phyloP scores from a whole-genome alignment of 208 protist genomes.

The Histomonas meleagridis region DNA sequence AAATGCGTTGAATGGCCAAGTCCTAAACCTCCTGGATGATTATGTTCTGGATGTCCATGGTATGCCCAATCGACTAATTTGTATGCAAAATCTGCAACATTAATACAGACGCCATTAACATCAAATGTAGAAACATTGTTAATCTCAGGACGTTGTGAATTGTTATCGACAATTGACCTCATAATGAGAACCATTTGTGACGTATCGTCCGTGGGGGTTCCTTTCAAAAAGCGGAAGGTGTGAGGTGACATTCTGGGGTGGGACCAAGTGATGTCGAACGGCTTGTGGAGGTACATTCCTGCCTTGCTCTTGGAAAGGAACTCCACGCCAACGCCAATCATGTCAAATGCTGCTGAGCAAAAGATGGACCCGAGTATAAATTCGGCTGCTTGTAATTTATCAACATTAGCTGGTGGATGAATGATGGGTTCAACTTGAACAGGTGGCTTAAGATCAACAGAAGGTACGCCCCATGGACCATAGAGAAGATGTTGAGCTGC shows the following conservation, averaged over 20 bases:
- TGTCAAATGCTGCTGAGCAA: not conserved
- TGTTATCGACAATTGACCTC: not conserved
- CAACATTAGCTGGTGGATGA: not conserved
- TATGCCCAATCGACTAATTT: not conserved
- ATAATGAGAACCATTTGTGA: slow-evolving; percentile 18
- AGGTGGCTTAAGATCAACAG: too few species aligned
- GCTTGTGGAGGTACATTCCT: not conserved
- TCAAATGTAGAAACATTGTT: too few species aligned
- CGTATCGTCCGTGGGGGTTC: slow-evolving; percentile 23
- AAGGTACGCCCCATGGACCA: not conserved
- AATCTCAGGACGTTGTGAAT: too few species aligned
- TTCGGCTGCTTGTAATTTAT: not conserved
- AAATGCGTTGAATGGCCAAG: not conserved
- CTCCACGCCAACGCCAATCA: slow-evolving; percentile 7
- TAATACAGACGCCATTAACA: too few species aligned
- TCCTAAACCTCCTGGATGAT: not conserved
- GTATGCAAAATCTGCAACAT: too few species aligned
- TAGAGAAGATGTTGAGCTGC: not conserved
- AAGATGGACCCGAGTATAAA: not conserved
- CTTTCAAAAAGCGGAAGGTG: not conserved
- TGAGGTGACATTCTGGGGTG: not conserved
- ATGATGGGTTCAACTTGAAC: not conserved
- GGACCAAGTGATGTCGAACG: not conserved
- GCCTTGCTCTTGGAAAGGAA: not conserved
- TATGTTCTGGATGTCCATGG: not conserved